phyloP scores from a whole-genome alignment of 108 stramenopile genomes.

The Cyclotella baltica region DNA sequence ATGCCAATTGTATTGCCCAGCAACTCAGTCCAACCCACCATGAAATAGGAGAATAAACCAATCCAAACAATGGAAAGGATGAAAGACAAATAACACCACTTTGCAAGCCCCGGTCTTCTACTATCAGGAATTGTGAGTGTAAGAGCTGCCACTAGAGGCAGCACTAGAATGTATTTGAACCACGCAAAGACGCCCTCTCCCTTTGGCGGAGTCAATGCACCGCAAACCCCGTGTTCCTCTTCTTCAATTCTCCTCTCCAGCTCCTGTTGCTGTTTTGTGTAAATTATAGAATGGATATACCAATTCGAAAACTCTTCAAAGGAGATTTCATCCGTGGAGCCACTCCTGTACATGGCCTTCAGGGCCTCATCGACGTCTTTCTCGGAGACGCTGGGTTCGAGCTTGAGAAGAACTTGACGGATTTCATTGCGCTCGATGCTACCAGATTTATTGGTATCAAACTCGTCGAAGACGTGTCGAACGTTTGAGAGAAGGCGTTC shows the following conservation, averaged over 20 bases:
- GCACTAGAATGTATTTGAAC: conserved; percentile 65
- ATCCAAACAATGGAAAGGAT: conserved; percentile 88
- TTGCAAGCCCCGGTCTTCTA: conserved; percentile 65
- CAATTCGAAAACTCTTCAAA: conserved; percentile 80
- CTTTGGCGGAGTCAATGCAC: conserved; percentile 60
- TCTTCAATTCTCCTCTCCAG: conserved; percentile 71
- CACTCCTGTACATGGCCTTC: conserved; percentile 65
- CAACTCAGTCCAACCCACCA: conserved; percentile 87
- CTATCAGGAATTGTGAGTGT: conserved; percentile 86
- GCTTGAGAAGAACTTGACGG: conserved; percentile 54
- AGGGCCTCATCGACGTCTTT: conserved; percentile 69
- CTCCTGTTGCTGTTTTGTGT: conserved; percentile 61
- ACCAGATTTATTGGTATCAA: conserved; percentile 77
- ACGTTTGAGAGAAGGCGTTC: conserved; percentile 60
- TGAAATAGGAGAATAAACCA: conserved; percentile 79
- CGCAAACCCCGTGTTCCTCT: conserved; percentile 60
- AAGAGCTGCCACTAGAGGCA: conserved; percentile 70
- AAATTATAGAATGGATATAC: conserved; percentile 72
- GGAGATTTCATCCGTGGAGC: conserved; percentile 70
- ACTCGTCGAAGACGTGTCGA: conserved; percentile 67
- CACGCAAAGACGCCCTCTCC: conserved; percentile 43
- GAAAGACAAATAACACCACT: conserved; percentile 86
- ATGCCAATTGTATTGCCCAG: conserved; percentile 86
- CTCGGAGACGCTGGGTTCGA: conserved; percentile 67
- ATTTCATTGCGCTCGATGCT: conserved; percentile 73